Percentiles rank a stretch among this genome's conserved stretches.
Evolutionary conservation across 208 protist genomes (phyloP).

Genomic region (Sergeia podlipaevii): DNA sequence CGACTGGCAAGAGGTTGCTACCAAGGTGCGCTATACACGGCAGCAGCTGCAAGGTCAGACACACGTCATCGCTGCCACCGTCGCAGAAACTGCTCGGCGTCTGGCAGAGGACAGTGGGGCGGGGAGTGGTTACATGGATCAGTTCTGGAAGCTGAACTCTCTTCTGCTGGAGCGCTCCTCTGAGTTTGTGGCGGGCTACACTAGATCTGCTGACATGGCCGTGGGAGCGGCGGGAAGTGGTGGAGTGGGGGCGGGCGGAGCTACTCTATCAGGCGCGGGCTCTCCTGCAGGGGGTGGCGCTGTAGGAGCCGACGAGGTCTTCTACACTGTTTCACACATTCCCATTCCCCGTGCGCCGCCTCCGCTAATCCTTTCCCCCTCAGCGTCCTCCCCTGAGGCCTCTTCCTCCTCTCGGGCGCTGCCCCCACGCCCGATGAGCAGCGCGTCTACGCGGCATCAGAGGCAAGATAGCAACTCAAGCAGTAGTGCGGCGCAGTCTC

Average conservation of each 20-base stretch:
- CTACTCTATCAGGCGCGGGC: not conserved
- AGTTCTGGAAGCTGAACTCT: constrained; percentile 27
- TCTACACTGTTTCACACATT: not conserved
- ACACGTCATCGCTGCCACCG: constrained; percentile 18
- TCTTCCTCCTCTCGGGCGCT: no score
- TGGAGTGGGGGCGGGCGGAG: constrained; percentile 8
- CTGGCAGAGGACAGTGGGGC: constrained; percentile 17
- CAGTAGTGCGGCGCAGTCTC: no score
- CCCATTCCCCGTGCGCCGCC: constrained; percentile 14
- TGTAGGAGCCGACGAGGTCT: constrained; percentile 16
- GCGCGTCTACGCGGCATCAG: no score
- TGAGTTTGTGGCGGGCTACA: constrained; percentile 29
- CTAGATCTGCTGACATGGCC: no score
- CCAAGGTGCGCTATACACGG: constrained; percentile 14
- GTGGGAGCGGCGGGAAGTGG: constrained; percentile 1
- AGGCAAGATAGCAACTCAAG: no score
- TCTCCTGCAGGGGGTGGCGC: not conserved
- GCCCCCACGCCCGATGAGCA: no score
- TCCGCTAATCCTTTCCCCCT: no score
- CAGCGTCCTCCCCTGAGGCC: no score
- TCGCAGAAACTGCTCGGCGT: constrained; percentile 23
- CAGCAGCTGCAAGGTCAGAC: constrained; percentile 33
- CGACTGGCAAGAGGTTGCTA: constrained; percentile 56
- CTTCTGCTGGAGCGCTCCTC: constrained; percentile 31
- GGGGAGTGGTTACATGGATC: constrained; percentile 12